Evolutionary conservation across 331 rosid genomes (phyloP).

Genomic region (Rosa hybrid): DNA sequence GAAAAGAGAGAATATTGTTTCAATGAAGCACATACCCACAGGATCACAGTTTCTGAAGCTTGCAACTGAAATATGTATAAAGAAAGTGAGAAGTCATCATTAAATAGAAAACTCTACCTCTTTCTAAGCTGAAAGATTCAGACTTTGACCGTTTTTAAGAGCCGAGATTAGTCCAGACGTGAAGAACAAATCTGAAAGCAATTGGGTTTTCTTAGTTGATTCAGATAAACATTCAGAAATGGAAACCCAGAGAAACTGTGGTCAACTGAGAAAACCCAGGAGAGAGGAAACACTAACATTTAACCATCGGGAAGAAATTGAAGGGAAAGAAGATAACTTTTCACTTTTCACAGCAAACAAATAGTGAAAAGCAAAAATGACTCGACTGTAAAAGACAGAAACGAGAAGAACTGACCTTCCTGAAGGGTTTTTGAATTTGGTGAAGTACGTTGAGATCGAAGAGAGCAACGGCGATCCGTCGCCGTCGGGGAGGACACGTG

Average conservation of each 20-base stretch:
- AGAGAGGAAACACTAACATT: not conserved
- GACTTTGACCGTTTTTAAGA: not conserved
- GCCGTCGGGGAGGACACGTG: not conserved
- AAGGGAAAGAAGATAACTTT: not conserved
- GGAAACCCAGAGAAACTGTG: not conserved
- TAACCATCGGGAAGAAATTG: not conserved
- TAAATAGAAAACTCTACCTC: not conserved
- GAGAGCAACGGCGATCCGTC: not conserved
- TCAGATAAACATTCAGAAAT: not conserved
- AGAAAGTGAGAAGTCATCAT: not conserved
- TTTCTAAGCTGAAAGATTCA: slow-evolving; percentile 4
- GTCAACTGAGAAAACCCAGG: slow-evolving; percentile 3
- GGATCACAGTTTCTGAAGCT: not conserved
- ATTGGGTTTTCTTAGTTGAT: not conserved
- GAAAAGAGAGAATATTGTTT: not conserved
- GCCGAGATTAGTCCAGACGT: not conserved
- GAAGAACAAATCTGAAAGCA: not conserved
- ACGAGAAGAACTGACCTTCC: not conserved
- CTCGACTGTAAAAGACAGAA: not conserved
- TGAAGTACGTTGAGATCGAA: not conserved
- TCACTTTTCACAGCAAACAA: not conserved
- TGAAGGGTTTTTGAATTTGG: not conserved
- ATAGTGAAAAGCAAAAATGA: not conserved
- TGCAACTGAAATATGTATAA: not conserved
- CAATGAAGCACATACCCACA: not conserved